phyloP scores from a whole-genome alignment of 495 filamentous ascomycete species.

The Cudoniella acicularis region DNA sequence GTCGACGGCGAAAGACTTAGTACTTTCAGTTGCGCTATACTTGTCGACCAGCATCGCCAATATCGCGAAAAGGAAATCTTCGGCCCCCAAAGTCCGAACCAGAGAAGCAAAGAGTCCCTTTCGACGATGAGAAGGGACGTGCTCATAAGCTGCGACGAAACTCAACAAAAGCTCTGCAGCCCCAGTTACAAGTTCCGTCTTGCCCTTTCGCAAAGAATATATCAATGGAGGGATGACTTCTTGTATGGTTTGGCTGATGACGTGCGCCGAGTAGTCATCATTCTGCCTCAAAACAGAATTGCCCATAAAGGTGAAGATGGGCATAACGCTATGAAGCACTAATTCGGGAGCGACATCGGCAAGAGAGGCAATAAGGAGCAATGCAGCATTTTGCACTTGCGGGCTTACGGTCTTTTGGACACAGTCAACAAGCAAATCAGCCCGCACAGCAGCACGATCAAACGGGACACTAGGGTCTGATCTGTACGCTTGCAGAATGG shows the following conservation, averaged over 20 bases:
- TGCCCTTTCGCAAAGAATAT: conserved; percentile 73
- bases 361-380: conserved; percentile 81
- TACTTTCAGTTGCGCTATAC: conserved; percentile 51
- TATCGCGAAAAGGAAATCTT: conserved; percentile 75
- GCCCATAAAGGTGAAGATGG: conserved; percentile 97
- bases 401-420: conserved; percentile 84
- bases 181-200: conserved; percentile 70
- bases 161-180: conserved; percentile 83
- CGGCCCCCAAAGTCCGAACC: conserved; percentile 73
- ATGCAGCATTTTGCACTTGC: conserved; percentile 84
- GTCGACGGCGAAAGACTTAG: conserved; percentile 49
- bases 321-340: conserved; percentile 95
- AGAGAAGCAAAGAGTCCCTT: conserved; percentile 76
- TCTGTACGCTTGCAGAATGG: conserved; percentile 73
- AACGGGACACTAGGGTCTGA: conserved; percentile 56
- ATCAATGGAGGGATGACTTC: conserved; percentile 90
- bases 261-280: conserved; percentile 92
- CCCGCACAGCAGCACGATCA: conserved; percentile 70
- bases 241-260: conserved; percentile 84
- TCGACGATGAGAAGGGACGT: conserved; percentile 82
- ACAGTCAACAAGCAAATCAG: conserved; percentile 86
- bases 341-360: conserved; percentile 81
- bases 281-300: conserved; percentile 81
- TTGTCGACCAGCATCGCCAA: conserved; percentile 68
- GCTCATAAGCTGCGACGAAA: conserved; percentile 91